Conservation (phyloP, 2,329 filamentous ascomycete species). For the Elsinoe necatrix region DNA sequence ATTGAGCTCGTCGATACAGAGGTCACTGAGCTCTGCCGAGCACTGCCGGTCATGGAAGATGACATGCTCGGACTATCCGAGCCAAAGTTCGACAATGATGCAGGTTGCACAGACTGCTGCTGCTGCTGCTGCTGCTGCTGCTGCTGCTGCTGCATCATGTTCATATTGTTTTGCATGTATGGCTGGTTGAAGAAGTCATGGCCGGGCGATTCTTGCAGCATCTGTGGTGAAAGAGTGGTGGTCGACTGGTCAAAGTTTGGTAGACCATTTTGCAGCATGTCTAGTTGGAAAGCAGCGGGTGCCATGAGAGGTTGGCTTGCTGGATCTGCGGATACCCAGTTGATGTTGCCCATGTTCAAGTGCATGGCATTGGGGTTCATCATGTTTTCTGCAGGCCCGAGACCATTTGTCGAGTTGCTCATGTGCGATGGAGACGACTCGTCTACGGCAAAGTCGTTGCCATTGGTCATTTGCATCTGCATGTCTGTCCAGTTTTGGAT, state of each 20-base stretch:
- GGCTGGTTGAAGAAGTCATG: conserved; percentile 72
- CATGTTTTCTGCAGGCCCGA: conserved; percentile 86
- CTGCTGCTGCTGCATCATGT: conserved; percentile 53
- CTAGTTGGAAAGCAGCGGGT: conserved; percentile 61
- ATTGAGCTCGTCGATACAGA: conserved; percentile 57
- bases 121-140: conserved; percentile 32
- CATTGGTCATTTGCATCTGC: conserved; percentile 51
- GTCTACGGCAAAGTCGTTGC: conserved; percentile 74
- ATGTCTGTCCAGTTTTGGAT: conserved; percentile 66
- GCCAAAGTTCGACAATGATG: conserved; percentile 52
- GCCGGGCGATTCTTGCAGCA: conserved; percentile 59
- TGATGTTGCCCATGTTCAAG: conserved; percentile 23
- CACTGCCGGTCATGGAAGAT: conserved; percentile 61
- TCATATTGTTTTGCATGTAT: conserved; percentile 45
- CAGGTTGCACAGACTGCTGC: conserved; percentile 39
- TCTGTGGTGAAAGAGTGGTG: conserved; percentile 69
- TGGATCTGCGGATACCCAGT: conserved; percentile 61
- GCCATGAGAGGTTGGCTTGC: conserved; percentile 61
- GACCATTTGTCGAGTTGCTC: conserved; percentile 80
- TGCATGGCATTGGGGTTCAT: conserved; percentile 53
- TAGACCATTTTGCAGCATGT: conserved; percentile 65
- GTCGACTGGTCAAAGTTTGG: conserved; percentile 63
- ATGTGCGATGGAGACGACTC: conserved; percentile 93
- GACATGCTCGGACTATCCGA: conserved; percentile 56
- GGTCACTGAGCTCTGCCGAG: conserved; percentile 51